Evolutionary conservation across 1,284 basidiomycete species (phyloP).

Genomic region (Fomitopsis palustris): DNA sequence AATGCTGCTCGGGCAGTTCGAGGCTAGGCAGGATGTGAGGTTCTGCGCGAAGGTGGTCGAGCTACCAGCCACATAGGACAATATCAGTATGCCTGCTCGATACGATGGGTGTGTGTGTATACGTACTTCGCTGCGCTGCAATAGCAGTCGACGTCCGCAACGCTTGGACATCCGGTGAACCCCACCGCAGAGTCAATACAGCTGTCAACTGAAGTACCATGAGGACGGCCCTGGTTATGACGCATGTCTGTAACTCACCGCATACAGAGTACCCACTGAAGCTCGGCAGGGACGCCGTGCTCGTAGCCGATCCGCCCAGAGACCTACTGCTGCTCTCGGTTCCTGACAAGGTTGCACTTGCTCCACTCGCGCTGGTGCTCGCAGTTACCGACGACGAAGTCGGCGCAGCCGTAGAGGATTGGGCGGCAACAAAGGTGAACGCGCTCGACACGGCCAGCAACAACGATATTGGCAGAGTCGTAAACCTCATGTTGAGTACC

Average conservation of each 20-base stretch:
- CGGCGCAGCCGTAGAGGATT: neutral
- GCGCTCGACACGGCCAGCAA: neutral
- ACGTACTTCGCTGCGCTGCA: slow-evolving; percentile 20
- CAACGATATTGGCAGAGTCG: neutral
- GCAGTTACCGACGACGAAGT: neutral
- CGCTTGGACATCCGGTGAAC: slow-evolving; percentile 22
- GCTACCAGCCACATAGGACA: slow-evolving; percentile 4
- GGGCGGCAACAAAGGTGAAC: neutral
- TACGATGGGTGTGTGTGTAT: neutral
- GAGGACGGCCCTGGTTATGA: neutral
- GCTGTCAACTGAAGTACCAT: slow-evolving; percentile 14
- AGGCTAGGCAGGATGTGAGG: slow-evolving; percentile 17
- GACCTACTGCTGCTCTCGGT: neutral
- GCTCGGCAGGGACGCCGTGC: slow-evolving; percentile 7
- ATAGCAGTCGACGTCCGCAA: slow-evolving; percentile 25
- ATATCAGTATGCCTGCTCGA: too few relatives aligned
- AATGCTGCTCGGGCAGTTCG: slow-evolving; percentile 19
- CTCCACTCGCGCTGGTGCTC: neutral
- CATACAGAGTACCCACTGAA: slow-evolving; percentile 7
- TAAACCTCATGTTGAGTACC: neutral
- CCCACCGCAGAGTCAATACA: slow-evolving; percentile 22
- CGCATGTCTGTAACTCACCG: slow-evolving; percentile 2
- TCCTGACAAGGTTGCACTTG: neutral
- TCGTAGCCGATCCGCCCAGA: slow-evolving; percentile 4
- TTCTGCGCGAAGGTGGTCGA: slow-evolving; percentile 9